A percentile compares a stretch with the other conserved stretches of the same genome.
phyloP scores from a whole-genome alignment of 495 filamentous ascomycete genomes.

The Xylaria longipes region DNA sequence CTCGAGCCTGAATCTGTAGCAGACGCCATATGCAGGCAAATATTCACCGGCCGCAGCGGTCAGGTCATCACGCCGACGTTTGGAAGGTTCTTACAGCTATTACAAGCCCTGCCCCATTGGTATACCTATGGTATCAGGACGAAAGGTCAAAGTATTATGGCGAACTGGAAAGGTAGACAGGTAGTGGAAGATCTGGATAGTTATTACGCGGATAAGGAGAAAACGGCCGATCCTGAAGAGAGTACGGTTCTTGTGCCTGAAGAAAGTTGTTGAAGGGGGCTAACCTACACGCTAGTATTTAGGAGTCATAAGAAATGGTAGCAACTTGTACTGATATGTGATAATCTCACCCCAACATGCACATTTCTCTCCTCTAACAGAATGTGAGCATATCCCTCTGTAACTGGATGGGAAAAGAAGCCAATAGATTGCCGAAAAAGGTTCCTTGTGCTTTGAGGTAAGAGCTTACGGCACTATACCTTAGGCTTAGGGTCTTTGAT shows the following conservation, averaged over 20 bases:
- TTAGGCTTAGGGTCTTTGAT: too few species aligned
- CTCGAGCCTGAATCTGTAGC: conserved; percentile 69
- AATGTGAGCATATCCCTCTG: too few species aligned
- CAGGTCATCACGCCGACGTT: conserved; percentile 63
- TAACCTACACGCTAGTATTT: background rate
- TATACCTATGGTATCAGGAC: conserved; percentile 46
- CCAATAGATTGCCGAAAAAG: too few species aligned
- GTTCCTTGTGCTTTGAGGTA: too few species aligned
- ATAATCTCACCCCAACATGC: too few species aligned
- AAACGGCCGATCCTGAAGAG: conserved; percentile 30
- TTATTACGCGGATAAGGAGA: conserved; percentile 48
- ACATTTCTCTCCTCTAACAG: too few species aligned
- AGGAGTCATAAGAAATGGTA: background rate
- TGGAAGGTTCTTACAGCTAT: conserved; percentile 39
- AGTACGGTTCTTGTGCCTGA: conserved; percentile 45
- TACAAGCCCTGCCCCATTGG: conserved; percentile 55
- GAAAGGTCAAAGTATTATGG: conserved; percentile 50
- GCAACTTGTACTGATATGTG: background rate
- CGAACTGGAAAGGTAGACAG: conserved; percentile 52
- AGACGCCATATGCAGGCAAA: conserved; percentile 65
- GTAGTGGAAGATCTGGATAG: conserved; percentile 54
- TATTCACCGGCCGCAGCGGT: conserved; percentile 62
- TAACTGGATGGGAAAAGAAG: too few species aligned
- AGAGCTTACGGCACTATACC: too few species aligned
- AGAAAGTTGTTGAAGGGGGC: background rate